Base-by-base conservation (phyloP, 2,329 filamentous ascomycete genomes). In the Sporothrix phasma region DNA sequence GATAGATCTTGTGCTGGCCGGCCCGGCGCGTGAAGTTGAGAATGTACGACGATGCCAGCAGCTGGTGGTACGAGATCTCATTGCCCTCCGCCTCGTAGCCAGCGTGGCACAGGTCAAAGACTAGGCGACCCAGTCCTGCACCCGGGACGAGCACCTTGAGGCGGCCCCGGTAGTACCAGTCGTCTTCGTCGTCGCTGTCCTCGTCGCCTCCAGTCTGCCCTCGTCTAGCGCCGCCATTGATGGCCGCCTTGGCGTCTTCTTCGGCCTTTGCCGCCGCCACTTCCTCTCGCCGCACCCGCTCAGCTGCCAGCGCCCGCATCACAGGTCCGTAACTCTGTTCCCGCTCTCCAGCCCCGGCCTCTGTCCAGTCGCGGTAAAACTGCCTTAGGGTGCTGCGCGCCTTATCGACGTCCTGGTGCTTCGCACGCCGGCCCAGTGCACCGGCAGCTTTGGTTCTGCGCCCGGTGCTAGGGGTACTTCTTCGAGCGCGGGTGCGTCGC, bases 11-110 rank as follows among this genome's bases (percentile, higher is more conserved):
- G 74, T 92, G 90, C 66, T 88, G 80, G 17, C 81, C 80, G 0
- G 82, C 82, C 1, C 74, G 72, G 0, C 78, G 70, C 4, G 87
- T 89, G 69, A 80, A 81, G 73, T 93, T 92, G 56, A 92, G 82
- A 17, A 92, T 83, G 72, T 89, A 87, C 0, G 83, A 84, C 5
- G 90, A 95, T 1, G 91, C 91, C 65, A 97, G 80, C n/a, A 99
- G 83, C 73, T 96, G 91, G 74, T 99, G 94, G 72, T 96, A 97
- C 2, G 92, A 97, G 67, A 97, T 96, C 76, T 99, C 90, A 72
- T 97, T 97, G 31, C 93, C 93, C 74, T 97, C 92, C 0, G 86
- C 84, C 11, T 83, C 77, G 74, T 86, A 95, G 11, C 94, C 92
- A 1, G 78, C 79, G 31, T 78, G 78, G 72, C 88, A 91, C 15